A percentile compares a stretch with the other conserved stretches of the same genome.
Conservation (phyloP, 139 green algal species). For the Coccomyxa sp. region DNA sequence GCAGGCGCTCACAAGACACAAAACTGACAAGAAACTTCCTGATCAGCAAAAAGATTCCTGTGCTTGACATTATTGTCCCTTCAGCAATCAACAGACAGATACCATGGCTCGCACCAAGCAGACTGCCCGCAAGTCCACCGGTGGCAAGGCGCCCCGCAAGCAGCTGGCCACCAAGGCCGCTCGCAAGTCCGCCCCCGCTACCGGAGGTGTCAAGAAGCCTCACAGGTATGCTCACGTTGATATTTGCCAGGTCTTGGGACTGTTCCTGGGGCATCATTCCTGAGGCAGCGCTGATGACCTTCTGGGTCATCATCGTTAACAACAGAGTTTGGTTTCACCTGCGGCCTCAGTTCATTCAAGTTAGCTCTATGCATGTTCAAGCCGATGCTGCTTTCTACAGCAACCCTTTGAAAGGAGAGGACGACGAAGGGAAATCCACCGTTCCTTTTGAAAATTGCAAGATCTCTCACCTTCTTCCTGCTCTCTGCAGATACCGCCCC, state of each 20-base stretch:
- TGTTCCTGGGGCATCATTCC: not conserved
- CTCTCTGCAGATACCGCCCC: slow-evolving; percentile 71
- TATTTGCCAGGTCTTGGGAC: not conserved
- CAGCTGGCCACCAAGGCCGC: slow-evolving; percentile 92
- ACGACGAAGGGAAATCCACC: not conserved
- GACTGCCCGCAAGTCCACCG: slow-evolving; percentile 86
- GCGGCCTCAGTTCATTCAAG: not conserved
- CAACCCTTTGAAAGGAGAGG: not conserved
- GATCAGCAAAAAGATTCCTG: not conserved
- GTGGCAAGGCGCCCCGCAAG: slow-evolving; percentile 88
- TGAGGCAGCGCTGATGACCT: not conserved
- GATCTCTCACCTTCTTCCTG: not conserved
- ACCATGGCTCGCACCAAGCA: slow-evolving; percentile 95
- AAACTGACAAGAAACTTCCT: not conserved
- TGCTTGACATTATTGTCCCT: too few relatives aligned
- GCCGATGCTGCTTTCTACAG: not conserved
- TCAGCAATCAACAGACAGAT: not conserved
- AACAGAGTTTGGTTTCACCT: not conserved
- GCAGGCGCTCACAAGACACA: not conserved
- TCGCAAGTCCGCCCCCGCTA: slow-evolving; percentile 62
- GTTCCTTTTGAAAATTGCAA: too few relatives aligned
- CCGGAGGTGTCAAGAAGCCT: slow-evolving; percentile 65
- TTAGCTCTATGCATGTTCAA: not conserved
- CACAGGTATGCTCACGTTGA: slow-evolving; percentile 19
- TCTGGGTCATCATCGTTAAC: not conserved